These are phyloP conservation scores for Musa balbisiana DNA, from an alignment of 202 grass and related monocot genomes.

Conservation along the genomic window DNA sequence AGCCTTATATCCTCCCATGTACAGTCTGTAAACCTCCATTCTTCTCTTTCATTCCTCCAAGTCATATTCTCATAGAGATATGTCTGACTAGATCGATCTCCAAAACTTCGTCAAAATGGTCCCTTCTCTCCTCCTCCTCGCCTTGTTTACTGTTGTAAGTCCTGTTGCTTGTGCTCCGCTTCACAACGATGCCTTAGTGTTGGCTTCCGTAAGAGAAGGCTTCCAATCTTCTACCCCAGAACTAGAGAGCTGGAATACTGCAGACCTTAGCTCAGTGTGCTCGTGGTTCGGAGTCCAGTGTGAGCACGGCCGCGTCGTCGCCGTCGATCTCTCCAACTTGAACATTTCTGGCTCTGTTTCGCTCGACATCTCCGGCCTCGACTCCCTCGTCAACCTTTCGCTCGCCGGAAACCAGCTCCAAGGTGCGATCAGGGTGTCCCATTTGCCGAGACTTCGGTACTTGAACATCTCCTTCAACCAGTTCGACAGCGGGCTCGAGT, in stretches of 20 bases:
- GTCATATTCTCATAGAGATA: not conserved
- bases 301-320: conserved; percentile 42
- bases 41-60: not conserved
- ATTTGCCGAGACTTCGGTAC: conserved; percentile 16
- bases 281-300: conserved; percentile 66
- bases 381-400: conserved; percentile 49
- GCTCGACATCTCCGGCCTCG: conserved; percentile 30
- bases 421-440: conserved; percentile 24
- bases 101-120: not conserved
- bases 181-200: conserved; percentile 43
- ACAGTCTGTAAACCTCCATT: not conserved
- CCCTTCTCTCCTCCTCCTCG: not conserved
- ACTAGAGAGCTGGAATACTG: conserved; percentile 42
- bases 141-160: not conserved
- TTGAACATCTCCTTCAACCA: conserved; percentile 76
- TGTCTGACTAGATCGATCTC: too few relatives aligned
- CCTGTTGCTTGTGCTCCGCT: conserved; percentile 4
- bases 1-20: conserved; percentile 11
- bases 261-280: conserved; percentile 48
- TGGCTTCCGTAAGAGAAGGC: conserved; percentile 42
- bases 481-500: conserved; percentile 50
- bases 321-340: conserved; percentile 59
- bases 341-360: conserved; percentile 58
- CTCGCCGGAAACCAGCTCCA: conserved; percentile 65
- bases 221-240: conserved; percentile 32